Percentiles rank a stretch among this genome's conserved stretches.
Conservation (phyloP, 2,329 filamentous ascomycete genomes). For the Sarocladium strictum region DNA sequence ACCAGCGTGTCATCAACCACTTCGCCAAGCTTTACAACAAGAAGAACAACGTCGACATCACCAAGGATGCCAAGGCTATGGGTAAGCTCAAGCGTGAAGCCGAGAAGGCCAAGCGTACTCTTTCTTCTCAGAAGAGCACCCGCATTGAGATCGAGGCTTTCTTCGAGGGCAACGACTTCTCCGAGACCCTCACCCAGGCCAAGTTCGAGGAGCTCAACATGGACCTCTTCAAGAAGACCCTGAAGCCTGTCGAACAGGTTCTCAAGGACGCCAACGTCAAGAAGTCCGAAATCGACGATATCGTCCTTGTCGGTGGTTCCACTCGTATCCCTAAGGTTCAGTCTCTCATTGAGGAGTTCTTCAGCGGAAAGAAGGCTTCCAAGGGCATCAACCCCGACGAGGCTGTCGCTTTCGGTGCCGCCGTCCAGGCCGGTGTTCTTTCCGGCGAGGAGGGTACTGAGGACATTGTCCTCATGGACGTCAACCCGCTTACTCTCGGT, state of each 20-base stretch:
- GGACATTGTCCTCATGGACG: constrained; percentile 90
- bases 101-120: constrained; percentile 98
- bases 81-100: constrained; percentile 99
- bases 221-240: constrained; percentile 98
- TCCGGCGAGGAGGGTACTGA: constrained; percentile 77
- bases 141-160: constrained; percentile 97
- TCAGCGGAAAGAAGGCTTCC: constrained; percentile 90
- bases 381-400: constrained; percentile 99
- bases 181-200: constrained; percentile 93
- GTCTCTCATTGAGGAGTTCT: constrained; percentile 91
- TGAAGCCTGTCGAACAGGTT: constrained; percentile 98
- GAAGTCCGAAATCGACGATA: constrained; percentile 92
- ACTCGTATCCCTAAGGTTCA: constrained; percentile 99
- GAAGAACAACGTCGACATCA: constrained; percentile 88
- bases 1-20: constrained; percentile 94
- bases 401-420: constrained; percentile 95
- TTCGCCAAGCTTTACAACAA: constrained; percentile 98
- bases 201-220: constrained; percentile 99
- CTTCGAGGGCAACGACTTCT: constrained; percentile 96
- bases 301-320: constrained; percentile 96
- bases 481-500: constrained; percentile 93
- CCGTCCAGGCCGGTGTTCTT: constrained; percentile 93
- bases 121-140: constrained; percentile 89
- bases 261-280: constrained; percentile 97
- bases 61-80: constrained; percentile 96